A percentile compares a stretch with the other conserved stretches of the same genome.
Evolutionary conservation across 805 yeast genomes (phyloP).

Genomic region (baker's yeast (Saccharomyces cerevisiae)): DNA sequence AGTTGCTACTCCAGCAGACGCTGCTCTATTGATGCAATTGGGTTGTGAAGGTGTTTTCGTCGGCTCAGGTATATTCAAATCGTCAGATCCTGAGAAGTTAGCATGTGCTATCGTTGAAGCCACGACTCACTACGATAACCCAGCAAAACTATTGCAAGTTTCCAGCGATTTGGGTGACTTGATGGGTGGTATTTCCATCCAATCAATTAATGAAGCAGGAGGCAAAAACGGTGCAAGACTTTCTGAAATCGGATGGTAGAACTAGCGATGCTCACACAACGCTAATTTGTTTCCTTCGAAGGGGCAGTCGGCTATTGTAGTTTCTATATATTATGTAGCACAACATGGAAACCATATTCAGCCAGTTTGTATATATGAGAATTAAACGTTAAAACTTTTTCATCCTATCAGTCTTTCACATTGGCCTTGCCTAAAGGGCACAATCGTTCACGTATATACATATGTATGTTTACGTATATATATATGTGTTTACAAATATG

Average conservation of each 20-base stretch:
- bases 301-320: not conserved
- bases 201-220: constrained; percentile 33
- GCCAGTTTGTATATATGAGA: not conserved
- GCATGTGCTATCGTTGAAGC: constrained; percentile 74
- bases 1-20: constrained; percentile 82
- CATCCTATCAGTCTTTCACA: not conserved
- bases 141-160: constrained; percentile 49
- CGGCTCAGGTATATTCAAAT: constrained; percentile 72
- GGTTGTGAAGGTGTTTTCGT: constrained; percentile 77
- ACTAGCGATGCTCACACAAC: not conserved
- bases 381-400: not conserved
- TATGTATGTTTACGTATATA: no score
- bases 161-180: constrained; percentile 66
- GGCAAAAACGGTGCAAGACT: constrained; percentile 34
- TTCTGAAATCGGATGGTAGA: constrained; percentile 46
- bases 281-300: not conserved
- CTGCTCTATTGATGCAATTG: constrained; percentile 72
- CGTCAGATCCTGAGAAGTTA: constrained; percentile 59
- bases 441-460: not conserved
- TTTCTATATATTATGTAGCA: no score
- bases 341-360: not conserved
- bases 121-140: constrained; percentile 61
- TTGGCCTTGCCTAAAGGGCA: not conserved
- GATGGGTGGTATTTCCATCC: constrained; percentile 65
- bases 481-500: no score